These are phyloP conservation scores for Nannochloropsis granulata DNA, from an alignment of 108 stramenopile genomes.

Conservation along the genomic window DNA sequence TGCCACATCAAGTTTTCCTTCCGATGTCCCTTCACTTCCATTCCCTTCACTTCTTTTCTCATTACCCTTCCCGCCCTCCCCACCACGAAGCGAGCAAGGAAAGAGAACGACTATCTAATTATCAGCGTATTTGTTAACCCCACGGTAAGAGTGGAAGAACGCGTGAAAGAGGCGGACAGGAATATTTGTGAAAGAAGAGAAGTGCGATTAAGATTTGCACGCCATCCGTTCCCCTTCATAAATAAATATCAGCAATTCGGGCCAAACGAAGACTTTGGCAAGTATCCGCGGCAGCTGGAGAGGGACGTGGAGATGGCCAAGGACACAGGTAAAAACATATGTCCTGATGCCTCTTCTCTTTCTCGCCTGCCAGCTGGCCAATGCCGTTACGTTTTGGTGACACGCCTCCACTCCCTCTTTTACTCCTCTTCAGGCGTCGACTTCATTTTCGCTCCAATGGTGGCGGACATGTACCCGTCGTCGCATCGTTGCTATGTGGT, in stretches of 20 bases:
- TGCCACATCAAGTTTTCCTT: too few species aligned
- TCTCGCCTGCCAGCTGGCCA: neutral
- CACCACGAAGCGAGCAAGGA: conserved; percentile 55
- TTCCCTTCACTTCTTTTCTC: too few species aligned
- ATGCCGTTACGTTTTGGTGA: neutral
- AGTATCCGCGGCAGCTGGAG: conserved; percentile 79
- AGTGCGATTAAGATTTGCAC: too few species aligned
- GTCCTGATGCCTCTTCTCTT: neutral
- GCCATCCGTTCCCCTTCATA: too few species aligned
- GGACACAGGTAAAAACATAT: neutral
- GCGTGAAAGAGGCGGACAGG: too few species aligned
- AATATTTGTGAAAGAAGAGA: too few species aligned
- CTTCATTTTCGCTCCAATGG: conserved; percentile 29
- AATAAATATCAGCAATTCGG: conserved; percentile 56
- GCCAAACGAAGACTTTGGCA: conserved; percentile 77
- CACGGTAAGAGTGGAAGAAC: conserved; percentile 12
- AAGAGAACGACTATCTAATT: conserved; percentile 62
- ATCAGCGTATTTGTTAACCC: conserved; percentile 95
- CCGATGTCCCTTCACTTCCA: too few species aligned
- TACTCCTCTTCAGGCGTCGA: conserved; percentile 17
- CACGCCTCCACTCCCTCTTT: neutral
- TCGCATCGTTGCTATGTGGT: conserved; percentile 20
- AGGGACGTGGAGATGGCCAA: conserved; percentile 50
- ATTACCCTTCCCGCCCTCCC: conserved; percentile 38
- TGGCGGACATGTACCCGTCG: conserved; percentile 29